Base-by-base conservation (phyloP, 306 rosid genomes). In the Sindora glabra region DNA sequence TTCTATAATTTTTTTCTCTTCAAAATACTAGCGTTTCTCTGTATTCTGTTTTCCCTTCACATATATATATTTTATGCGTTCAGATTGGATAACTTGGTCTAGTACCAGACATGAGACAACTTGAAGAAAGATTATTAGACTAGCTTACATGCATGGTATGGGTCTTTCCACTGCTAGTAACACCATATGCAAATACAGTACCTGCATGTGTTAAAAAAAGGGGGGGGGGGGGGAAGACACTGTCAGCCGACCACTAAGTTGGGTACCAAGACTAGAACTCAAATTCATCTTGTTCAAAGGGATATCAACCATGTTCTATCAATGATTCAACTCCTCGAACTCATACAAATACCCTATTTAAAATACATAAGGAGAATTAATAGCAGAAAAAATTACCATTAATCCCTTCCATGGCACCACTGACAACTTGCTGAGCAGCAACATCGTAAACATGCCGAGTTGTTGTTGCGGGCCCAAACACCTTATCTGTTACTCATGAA, bases 101-200 rank as follows among this genome's bases (percentile, higher is more conserved):
- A 17, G 58, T 34, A 21, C 24, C 33, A 39, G 38, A 17, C 18
- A 27, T 18, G 36, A 59, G 29, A 30, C 26, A 24, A 18, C 46
- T 40, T 59, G 15, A 57, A 26, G 41, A 34, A 32, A 36, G 48
- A 47, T 41, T 54, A 56, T 46, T 19, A 27, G 25, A 39, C 11
- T 48, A 55, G 65, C 96, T 84, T 77, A 87, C 96, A 71, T 88
- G 94, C 96, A 88, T 88, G 48, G 96, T 88, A 74, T 88, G 96
- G 16, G 96, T 88, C 86, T 88, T 88, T 48, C 96, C 96, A 67
- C 96, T 89, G 66, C 94, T 85, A 7, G 96, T 89, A 74, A 85
- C 96, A 32, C 96, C 96, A 72, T 89, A 89, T 47, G 94, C 96
- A 73, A 89, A 89, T 16, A 88, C 96, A 36, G 96, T 88, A 62